Evolutionary conservation across 1,284 basidiomycete genomes (phyloP), one percentile per base, ranked within the genome.

Genomic region (Cutaneotrichosporon sp.): DNA sequence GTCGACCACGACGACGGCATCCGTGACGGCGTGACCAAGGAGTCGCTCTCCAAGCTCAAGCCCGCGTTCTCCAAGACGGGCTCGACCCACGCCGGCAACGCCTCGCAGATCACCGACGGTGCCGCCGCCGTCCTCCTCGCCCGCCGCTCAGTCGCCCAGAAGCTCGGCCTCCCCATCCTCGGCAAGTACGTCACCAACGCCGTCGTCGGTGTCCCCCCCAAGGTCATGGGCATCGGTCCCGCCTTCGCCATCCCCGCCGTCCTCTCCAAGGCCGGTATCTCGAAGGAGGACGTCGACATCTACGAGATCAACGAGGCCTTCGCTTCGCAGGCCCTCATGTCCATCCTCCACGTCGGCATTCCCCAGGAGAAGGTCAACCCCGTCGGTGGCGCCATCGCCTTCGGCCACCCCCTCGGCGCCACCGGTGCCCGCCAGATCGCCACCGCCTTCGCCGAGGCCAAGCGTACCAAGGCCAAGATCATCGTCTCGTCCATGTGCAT

Each of bases 71-170:
- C 83, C 63, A 89, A 91, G 81, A 86, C 88, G 45, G 97, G 97
- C n/a, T 81, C 85, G 20, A 97, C 97, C 2, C 93, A 97, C 75
- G 97, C 95, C 52, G 84, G 84, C 52, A 97, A 95, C 79, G 92
- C 94, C 2, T 94, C 90, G 25, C 95, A 97, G 78, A 87, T 99
- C 52, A 94, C 92, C n/a, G 97, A 99, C 74, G 95, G 95, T 65
- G 95, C 95, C 24, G 93, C 95, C 53, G 95, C 95, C 0, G 94
- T 98, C 54, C 81, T 99, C 59, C 87, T 98, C 60, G 85, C 92
- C 36, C 86, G 92, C 64, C 87, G 95, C 60, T 90, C 89, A 29
- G 86, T 89, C 38, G 95, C 95, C 20, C 89, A 90, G 81, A 89
- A 89, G 73, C 88, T 95, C 65, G 90, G 91, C 47, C 84, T 99